phyloP scores from a whole-genome alignment of 768 basidiomycete species.

The Lentinula lateritia region DNA sequence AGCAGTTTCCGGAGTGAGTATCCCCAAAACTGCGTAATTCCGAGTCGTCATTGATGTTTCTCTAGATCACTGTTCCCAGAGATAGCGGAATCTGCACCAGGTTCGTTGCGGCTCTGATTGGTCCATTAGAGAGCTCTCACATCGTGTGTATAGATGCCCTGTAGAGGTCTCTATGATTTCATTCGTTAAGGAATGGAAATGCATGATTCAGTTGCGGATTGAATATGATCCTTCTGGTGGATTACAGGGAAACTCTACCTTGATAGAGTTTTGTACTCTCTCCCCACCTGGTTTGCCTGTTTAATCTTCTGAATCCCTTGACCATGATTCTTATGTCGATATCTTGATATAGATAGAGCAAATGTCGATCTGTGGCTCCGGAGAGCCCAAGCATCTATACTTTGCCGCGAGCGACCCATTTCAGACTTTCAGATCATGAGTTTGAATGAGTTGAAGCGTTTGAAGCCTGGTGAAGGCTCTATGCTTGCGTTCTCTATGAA shows the following conservation, averaged over 20 bases:
- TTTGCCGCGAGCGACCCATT: constrained; percentile 32
- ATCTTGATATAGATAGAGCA: constrained; percentile 28
- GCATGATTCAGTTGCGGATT: neutral
- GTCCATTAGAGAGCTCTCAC: no score
- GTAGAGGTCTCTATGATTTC: constrained; percentile 16
- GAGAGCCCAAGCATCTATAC: constrained; percentile 54
- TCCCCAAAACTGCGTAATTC: neutral
- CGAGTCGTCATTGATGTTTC: neutral
- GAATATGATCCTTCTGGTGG: neutral
- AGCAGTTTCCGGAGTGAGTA: constrained; percentile 32
- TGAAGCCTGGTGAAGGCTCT: neutral
- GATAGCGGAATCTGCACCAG: constrained; percentile 59
- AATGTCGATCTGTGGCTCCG: constrained; percentile 49
- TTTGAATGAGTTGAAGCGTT: constrained; percentile 12
- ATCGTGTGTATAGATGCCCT: constrained; percentile 13
- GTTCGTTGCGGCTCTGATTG: constrained; percentile 21
- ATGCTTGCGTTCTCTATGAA: constrained; percentile 14
- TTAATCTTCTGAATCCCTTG: neutral
- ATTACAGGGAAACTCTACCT: neutral
- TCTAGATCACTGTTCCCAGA: constrained; percentile 53
- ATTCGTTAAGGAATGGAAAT: neutral
- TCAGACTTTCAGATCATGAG: constrained; percentile 21
- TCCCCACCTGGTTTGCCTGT: neutral
- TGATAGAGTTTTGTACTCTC: neutral
- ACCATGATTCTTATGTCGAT: neutral